Conservation (phyloP, 768 basidiomycete genomes). For the Mycena metata region DNA sequence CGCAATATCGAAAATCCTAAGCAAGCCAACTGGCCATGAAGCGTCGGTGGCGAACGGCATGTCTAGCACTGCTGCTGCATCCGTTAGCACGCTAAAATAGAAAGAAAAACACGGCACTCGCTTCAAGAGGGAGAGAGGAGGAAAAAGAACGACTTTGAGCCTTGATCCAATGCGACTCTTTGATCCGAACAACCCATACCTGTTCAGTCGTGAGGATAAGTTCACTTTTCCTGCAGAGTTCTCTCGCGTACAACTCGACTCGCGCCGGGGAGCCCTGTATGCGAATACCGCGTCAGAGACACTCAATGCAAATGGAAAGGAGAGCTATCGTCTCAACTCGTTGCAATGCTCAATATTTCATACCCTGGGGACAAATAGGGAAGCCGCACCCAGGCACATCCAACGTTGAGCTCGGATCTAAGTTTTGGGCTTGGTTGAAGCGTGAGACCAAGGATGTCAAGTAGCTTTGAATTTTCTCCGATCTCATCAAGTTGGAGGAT, state of each 20-base stretch:
- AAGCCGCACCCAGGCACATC: background rate
- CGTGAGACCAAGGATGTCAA: slow-evolving; percentile 1
- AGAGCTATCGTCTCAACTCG: background rate
- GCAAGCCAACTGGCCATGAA: slow-evolving; percentile 16
- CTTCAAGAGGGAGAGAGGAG: background rate
- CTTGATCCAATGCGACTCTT: too few relatives aligned
- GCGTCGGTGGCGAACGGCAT: slow-evolving; percentile 11
- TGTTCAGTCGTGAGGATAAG: too few relatives aligned
- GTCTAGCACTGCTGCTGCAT: background rate
- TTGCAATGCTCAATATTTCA: background rate
- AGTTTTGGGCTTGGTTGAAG: slow-evolving; percentile 8
- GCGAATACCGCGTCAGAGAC: background rate
- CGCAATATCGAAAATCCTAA: slow-evolving; percentile 12
- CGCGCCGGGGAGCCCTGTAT: slow-evolving; percentile 1
- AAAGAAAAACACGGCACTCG: slow-evolving; percentile 7
- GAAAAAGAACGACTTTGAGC: background rate
- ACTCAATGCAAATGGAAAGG: slow-evolving; percentile 6
- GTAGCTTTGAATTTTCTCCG: background rate
- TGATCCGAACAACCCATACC: too few relatives aligned
- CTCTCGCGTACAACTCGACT: background rate
- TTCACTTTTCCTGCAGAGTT: background rate
- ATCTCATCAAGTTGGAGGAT: background rate
- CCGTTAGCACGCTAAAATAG: background rate
- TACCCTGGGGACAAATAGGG: slow-evolving; percentile 3
- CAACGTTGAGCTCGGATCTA: background rate